phyloP scores from a whole-genome alignment of 1,139 yeast species.

The Debaryomycetaceae sp. region DNA sequence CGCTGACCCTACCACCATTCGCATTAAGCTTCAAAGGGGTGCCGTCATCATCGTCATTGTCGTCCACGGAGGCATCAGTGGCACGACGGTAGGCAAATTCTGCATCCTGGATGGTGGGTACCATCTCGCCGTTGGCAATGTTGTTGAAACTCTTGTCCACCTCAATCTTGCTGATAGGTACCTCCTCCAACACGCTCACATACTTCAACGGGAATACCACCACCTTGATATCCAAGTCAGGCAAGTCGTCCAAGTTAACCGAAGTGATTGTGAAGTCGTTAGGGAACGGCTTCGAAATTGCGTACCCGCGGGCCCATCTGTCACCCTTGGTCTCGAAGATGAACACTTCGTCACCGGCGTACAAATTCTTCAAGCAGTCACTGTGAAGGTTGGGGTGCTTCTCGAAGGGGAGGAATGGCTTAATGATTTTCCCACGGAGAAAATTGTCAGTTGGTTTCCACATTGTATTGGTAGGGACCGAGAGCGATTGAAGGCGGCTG shows the following conservation, averaged over 20 bases:
- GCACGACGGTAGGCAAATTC: conserved; percentile 34
- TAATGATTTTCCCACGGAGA: conserved; percentile 48
- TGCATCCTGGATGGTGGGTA: conserved; percentile 45
- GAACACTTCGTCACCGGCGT: conserved; percentile 79
- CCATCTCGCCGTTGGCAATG: conserved; percentile 22
- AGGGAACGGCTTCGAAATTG: conserved; percentile 59
- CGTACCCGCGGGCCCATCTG: conserved; percentile 81
- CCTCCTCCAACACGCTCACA: conserved; percentile 33
- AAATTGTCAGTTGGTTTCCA: conserved; percentile 40
- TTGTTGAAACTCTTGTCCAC: conserved; percentile 32
- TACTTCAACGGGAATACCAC: conserved; percentile 61
- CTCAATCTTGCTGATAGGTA: conserved; percentile 25
- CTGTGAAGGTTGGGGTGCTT: conserved; percentile 39
- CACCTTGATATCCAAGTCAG: conserved; percentile 46
- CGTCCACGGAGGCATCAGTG: conserved; percentile 17
- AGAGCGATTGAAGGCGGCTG: not conserved
- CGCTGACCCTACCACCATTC: too few relatives aligned
- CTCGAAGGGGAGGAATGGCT: conserved; percentile 60
- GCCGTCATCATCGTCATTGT: conserved; percentile 5
- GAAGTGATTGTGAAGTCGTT: conserved; percentile 62
- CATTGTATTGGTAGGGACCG: conserved; percentile 11
- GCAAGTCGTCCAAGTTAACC: conserved; percentile 58
- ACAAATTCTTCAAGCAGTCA: conserved; percentile 48
- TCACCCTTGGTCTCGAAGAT: conserved; percentile 63
- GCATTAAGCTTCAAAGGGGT: too few relatives aligned